Base-by-base conservation (phyloP, 2,329 filamentous ascomycete species). In the Fusarium concolor region DNA sequence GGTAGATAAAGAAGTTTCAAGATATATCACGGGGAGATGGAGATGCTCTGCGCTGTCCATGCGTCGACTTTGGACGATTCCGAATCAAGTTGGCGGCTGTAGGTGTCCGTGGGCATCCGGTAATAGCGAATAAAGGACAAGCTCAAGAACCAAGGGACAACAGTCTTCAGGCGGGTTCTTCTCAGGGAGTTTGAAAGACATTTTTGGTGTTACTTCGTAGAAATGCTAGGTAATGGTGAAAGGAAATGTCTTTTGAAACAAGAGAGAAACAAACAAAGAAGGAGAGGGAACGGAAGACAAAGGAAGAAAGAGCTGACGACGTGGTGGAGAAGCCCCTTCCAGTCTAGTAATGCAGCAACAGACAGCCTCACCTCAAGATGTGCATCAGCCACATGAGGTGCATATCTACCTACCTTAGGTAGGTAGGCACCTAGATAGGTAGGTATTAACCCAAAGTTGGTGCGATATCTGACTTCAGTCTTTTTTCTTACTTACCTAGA, bases 311-410 rank as follows among this genome's bases (percentile, higher is more conserved):
- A 29, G 10, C 49, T 66, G 44, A 62, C 43, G 61, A 49, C 43
- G 41, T 37, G 33, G 56, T 63, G 62, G 66, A 54, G 51, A 67
- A 55, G 22, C 51, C 41, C 52, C 35, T 67, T 63, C 66, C 53
- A n/a, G 41, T 29, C 22, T 39, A 33, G 14, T 50, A 50, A 50
- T 50, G 24, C 6, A 35, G 28, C 22, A 53, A 28, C 56, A 38
- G 41, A 28, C 56, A 38, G 41, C 56, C 35, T 62, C 37, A 45
- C 42, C 28, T 44, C 37, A 20, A 52, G 38, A 45, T 45, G 6
- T 17, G 22, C n/a, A 41, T 42, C 42, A 46, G 56, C 35, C 41
- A 62, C 24, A 58, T 5, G 33, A n/a, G 33, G 33, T 35, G 33
- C 33, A 35, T 35, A 17, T 15, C 3, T 35, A n/a, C 14, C 15